Evolutionary conservation across 441 rosid species (phyloP).

Genomic region (Erysimum cheiri): DNA sequence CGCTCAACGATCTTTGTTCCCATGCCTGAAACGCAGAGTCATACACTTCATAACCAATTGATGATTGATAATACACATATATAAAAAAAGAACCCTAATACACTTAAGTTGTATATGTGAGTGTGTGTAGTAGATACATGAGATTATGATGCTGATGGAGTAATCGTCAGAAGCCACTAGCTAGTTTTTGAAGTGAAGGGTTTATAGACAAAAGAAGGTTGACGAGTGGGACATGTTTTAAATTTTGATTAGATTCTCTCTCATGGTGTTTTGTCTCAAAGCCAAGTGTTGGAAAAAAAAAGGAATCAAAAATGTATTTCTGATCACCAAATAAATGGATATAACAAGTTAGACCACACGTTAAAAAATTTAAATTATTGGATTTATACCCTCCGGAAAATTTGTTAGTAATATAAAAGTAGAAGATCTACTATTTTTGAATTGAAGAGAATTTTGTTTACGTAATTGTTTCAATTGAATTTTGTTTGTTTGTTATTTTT

Average conservation of each 20-base stretch:
- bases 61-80: constrained; percentile 20
- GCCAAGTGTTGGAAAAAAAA: constrained; percentile 11
- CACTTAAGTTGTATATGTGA: constrained; percentile 5
- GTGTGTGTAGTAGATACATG: constrained; percentile 1
- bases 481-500: neutral
- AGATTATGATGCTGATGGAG: constrained; percentile 39
- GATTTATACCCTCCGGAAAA: neutral
- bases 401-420: constrained; percentile 13
- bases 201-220: constrained; percentile 43
- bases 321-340: constrained; percentile 19
- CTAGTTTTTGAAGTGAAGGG: constrained; percentile 38
- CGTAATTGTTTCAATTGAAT: neutral
- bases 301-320: constrained; percentile 32
- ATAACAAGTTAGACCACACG: constrained; percentile 14
- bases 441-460: constrained; percentile 1
- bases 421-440: neutral
- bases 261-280: constrained; percentile 33
- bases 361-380: neutral
- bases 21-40: constrained; percentile 67
- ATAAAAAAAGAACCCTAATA: constrained; percentile 13
- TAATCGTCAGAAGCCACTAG: constrained; percentile 46
- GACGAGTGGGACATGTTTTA: constrained; percentile 43
- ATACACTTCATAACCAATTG: constrained; percentile 26
- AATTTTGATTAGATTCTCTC: constrained; percentile 36
- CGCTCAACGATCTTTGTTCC: constrained; percentile 64